Base-by-base conservation (phyloP, 2,329 filamentous ascomycete species). In the Aspergillus pseudoglaucus region DNA sequence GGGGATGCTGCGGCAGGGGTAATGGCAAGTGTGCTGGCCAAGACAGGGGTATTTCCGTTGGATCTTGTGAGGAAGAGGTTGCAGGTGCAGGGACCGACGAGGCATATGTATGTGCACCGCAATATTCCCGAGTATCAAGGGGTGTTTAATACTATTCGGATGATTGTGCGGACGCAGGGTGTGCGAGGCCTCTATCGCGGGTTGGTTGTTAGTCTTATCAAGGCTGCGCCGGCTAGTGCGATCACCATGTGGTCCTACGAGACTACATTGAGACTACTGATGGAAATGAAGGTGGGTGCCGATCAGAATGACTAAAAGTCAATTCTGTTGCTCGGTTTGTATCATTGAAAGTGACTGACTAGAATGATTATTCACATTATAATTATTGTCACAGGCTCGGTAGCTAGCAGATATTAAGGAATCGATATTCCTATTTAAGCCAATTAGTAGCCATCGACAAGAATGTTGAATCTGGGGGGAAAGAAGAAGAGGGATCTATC, bases 241-340 rank as follows among this genome's bases (percentile, higher is more conserved):
- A 82, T 95, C 27, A 96, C 90, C 0, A 88, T 96, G 76, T 96
- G 90, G 89, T 94, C 88, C 2, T 96, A 95, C 68, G 90, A 95
- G 72, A 76, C 84, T 61, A 80, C 80, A 15, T 72, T 96, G 71
- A 78, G 75, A 44, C 56, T 81, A 18, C 72, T 91, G 53, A 68
- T 72, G 48, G 65, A 68, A 39, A 58, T 64, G 46, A 65, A 67
- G 18, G 30, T 65, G 17, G 32, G n/a, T 14, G 30, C 20, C 6
- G 18, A 39, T 30, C 25, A 30, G 10, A 39, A 37, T 17, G 33
- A 37, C n/a, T 37, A 6, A 37, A 37, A 8, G n/a, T 17, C 33
- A 37, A 9, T 37, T 17, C 33, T 37, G 33, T 12, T 10, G 25
- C 25, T 30, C 25, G 25, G 25, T 30, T 12, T 30, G 25, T 30